Percentiles rank a stretch among this genome's conserved stretches.
These are phyloP conservation scores for Laetiporus sulphureus DNA, from an alignment of 1,284 basidiomycete species.

Conservation along the genomic window DNA sequence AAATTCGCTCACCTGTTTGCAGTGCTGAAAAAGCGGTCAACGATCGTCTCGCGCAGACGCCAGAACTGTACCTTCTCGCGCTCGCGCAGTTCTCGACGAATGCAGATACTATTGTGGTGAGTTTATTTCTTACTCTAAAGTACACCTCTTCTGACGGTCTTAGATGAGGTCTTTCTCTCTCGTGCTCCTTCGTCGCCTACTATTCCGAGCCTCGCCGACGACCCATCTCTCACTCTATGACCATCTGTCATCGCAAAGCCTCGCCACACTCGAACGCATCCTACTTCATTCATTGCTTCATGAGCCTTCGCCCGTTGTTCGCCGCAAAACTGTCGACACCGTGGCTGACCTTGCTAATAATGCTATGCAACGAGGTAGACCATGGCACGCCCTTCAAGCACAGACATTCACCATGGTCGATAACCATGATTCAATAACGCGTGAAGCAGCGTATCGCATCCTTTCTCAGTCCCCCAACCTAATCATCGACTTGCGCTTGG, in stretches of 20 bases:
- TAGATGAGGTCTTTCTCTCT: slow-evolving; percentile 80
- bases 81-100: slow-evolving; percentile 67
- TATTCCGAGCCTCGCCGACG: slow-evolving; percentile 47
- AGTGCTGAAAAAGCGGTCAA: slow-evolving; percentile 77
- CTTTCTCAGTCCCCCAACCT: slow-evolving; percentile 66
- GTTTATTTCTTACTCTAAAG: slow-evolving; percentile 18
- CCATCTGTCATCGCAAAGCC: slow-evolving; percentile 57
- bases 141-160: neutral
- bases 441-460: slow-evolving; percentile 56
- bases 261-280: slow-evolving; percentile 61
- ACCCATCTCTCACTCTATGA: slow-evolving; percentile 54
- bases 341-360: slow-evolving; percentile 68
- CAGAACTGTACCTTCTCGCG: slow-evolving; percentile 70
- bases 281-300: slow-evolving; percentile 61
- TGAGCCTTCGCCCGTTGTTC: slow-evolving; percentile 48
- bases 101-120: slow-evolving; percentile 68
- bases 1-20: slow-evolving; percentile 8
- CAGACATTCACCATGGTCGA: slow-evolving; percentile 63
- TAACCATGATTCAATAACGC: slow-evolving; percentile 30
- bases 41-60: slow-evolving; percentile 65
- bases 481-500: slow-evolving; percentile 64
- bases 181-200: slow-evolving; percentile 66
- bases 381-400: slow-evolving; percentile 72
- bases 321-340: slow-evolving; percentile 68
- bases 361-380: slow-evolving; percentile 62